Base-by-base conservation (phyloP, 306 rosid species). In the Castanopsis chinensis region DNA sequence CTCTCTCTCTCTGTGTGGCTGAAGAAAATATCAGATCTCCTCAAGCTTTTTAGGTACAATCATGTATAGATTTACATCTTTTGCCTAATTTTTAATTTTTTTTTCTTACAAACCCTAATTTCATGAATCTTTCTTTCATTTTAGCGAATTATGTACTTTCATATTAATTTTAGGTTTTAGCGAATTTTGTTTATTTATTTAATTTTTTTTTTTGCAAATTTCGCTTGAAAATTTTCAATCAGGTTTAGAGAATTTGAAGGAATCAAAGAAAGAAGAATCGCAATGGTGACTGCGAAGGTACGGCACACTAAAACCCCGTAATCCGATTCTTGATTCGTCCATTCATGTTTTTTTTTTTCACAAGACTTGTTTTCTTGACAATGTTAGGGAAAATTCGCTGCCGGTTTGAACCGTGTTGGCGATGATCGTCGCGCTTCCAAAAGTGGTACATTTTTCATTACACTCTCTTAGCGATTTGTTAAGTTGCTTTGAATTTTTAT, bases 301-400 rank as follows among this genome's bases (percentile, higher is more conserved):
- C 54, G 15, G 15, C 1, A 49, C 11, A 23, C 4, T 28, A 37
- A 37, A 37, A 77, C 58, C 3, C 51, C 35, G 28, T 45, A 4
- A 35, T 25, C 20, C 0, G 1, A 2, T n/a, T 68, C 41, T 51
- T 71, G 58, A 21, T 28, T 35, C 13, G 0, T 10, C 57, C 45
- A 0, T 76, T 3, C 9, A 28, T 52, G 37, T 32, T 61, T 32
- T 7, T 33, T 32, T 7, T 33, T 35, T 35, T 83, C 69, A 59
- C 30, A 59, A 6, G 45, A 63, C 69, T 55, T 55, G 60, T 43
- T 23, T 72, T 81, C 76, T 76, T 76, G 21, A 53, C 49, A 68
- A 70, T 57, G 81, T 27, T 79, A 90, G 96, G 86, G 78, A 54
- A 87, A 88, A 75, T 74, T 86, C 54, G 76, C 83, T 67, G 41